Evolutionary conservation across 441 rosid species (phyloP).

Genomic region (Jatropha multifida): DNA sequence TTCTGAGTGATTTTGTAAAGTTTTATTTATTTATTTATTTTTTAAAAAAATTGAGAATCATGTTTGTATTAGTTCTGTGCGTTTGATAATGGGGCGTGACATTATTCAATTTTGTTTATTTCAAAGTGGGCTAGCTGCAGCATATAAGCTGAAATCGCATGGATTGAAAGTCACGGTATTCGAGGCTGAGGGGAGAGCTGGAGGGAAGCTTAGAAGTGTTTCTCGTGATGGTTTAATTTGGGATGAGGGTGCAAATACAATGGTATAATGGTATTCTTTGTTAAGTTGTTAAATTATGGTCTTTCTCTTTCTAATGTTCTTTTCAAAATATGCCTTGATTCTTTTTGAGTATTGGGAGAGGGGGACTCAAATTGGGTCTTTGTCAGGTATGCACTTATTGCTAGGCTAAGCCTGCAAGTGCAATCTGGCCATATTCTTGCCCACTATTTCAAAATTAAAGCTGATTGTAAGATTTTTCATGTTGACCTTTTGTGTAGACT

Average conservation of each 20-base stretch:
- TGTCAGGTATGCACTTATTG: no score
- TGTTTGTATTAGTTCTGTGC: neutral
- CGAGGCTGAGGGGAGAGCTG: slow-evolving; percentile 80
- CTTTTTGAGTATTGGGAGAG: no score
- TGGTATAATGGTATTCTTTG: slow-evolving; percentile 40
- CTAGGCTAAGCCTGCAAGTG: no score
- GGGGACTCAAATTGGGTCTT: no score
- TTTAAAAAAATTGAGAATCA: neutral
- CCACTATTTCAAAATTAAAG: neutral
- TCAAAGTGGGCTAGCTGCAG: slow-evolving; percentile 88
- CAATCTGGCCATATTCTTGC: neutral
- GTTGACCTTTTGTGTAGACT: slow-evolving; percentile 44
- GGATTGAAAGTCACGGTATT: slow-evolving; percentile 76
- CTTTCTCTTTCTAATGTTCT: neutral
- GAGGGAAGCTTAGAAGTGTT: slow-evolving; percentile 84
- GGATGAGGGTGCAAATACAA: slow-evolving; percentile 98
- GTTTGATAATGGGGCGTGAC: slow-evolving; percentile 8
- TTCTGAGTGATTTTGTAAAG: neutral
- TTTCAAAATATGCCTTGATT: no score
- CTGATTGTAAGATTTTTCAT: neutral
- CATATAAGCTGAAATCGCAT: slow-evolving; percentile 75
- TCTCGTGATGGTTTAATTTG: slow-evolving; percentile 59
- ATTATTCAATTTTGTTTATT: slow-evolving; percentile 6
- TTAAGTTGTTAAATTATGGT: neutral
- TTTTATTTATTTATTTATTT: neutral